Percentiles rank a stretch among this genome's conserved stretches.
Evolutionary conservation across 2,329 filamentous ascomycete species (phyloP).

Genomic region (Intubia oerlemansii): DNA sequence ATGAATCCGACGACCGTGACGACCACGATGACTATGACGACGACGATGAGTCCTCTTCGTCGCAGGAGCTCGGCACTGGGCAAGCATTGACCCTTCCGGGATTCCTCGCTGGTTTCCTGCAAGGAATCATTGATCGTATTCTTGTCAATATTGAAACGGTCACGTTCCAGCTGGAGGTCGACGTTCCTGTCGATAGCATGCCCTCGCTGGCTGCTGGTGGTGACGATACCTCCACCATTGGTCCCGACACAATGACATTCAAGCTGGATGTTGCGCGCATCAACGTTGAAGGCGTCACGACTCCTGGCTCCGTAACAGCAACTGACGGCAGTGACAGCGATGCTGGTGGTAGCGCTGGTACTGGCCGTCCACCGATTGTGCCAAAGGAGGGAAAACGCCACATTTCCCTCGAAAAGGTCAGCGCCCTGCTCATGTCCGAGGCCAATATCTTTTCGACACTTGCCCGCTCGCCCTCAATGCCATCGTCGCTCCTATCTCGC

Average conservation of each 20-base stretch:
- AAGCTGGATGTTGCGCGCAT: conserved; percentile 43
- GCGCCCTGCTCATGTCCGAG: conserved; percentile 45
- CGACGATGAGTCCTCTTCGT: conserved; percentile 18
- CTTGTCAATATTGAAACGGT: conserved; percentile 45
- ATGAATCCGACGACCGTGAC: conserved; percentile 2
- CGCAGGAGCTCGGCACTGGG: conserved; percentile 37
- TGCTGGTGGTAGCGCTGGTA: too few species aligned
- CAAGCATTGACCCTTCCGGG: conserved; percentile 45
- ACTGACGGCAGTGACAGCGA: not conserved
- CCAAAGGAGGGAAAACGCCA: conserved; percentile 44
- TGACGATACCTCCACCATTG: too few species aligned
- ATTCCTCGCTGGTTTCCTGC: conserved; percentile 50
- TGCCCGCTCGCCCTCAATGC: conserved; percentile 33
- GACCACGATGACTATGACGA: conserved; percentile 24
- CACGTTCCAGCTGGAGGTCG: conserved; percentile 37
- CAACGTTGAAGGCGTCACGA: conserved; percentile 44
- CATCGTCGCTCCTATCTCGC: conserved; percentile 24
- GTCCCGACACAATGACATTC: too few species aligned
- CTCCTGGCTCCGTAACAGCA: conserved; percentile 4
- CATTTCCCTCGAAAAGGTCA: conserved; percentile 39
- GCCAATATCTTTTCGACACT: conserved; percentile 41
- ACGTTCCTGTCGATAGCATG: conserved; percentile 25
- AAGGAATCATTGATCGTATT: conserved; percentile 51
- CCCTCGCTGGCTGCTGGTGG: not conserved
- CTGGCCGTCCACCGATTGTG: conserved; percentile 13